Evolutionary conservation across 2,329 filamentous ascomycete species (phyloP).

Genomic region (Dactylellina drechsleri): DNA sequence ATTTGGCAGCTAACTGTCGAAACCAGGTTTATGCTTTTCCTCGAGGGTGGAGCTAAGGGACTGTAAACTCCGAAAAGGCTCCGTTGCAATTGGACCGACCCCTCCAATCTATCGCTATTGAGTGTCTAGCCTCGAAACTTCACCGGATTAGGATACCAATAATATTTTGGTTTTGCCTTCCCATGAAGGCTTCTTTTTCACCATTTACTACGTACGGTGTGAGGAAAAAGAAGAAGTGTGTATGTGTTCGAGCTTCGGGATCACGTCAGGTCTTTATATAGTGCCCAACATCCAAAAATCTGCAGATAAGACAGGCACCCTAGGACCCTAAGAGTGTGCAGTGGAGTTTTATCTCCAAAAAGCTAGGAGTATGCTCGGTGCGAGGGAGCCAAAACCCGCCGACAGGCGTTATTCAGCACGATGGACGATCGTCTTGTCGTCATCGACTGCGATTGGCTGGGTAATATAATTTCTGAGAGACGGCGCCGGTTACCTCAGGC

Average conservation of each 20-base stretch:
- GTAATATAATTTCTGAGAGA: constrained; percentile 14
- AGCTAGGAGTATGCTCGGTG: background rate
- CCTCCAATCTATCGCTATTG: constrained; percentile 29
- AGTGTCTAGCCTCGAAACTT: constrained; percentile 8
- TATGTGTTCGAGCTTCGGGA: constrained; percentile 1
- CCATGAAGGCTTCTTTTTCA: no score
- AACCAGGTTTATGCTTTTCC: background rate
- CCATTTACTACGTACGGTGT: background rate
- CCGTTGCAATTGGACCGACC: constrained; percentile 31
- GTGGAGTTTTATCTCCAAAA: background rate
- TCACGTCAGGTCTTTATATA: constrained; percentile 36
- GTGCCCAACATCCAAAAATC: constrained; percentile 13
- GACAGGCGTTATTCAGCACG: constrained; percentile 13
- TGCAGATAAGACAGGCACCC: constrained; percentile 32
- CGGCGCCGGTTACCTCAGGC: constrained; percentile 15
- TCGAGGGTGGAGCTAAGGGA: constrained; percentile 32
- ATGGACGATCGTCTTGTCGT: constrained; percentile 15
- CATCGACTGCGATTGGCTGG: constrained; percentile 31
- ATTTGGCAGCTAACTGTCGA: no score
- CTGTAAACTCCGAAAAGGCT: constrained; percentile 44
- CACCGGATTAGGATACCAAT: constrained; percentile 23
- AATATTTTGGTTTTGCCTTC: no score
- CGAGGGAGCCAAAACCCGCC: constrained; percentile 16
- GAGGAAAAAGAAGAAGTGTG: constrained; percentile 9
- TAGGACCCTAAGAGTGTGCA: constrained; percentile 1